These are phyloP conservation scores for Cicer pinnatifidum DNA, from an alignment of 306 rosid genomes.

Conservation along the genomic window DNA sequence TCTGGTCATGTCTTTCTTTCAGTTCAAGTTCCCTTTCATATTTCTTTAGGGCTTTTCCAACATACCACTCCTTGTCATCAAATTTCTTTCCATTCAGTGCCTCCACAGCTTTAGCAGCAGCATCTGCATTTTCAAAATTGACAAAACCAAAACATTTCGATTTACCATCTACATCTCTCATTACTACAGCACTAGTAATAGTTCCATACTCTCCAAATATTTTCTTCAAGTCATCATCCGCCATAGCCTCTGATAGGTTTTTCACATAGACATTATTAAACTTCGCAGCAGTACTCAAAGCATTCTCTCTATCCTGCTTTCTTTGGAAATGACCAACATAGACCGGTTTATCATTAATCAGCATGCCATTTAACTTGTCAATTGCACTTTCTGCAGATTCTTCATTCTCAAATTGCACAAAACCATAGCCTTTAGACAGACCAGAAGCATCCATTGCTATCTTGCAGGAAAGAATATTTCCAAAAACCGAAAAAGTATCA, in stretches of 20 bases:
- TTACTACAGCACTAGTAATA: slow-evolving; percentile 60
- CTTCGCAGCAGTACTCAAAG: slow-evolving; percentile 48
- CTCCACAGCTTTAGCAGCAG: slow-evolving; percentile 73
- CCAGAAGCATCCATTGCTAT: slow-evolving; percentile 59
- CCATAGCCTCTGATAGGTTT: slow-evolving; percentile 57
- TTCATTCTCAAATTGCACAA: slow-evolving; percentile 73
- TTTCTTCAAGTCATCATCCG: slow-evolving; percentile 61
- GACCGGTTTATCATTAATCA: slow-evolving; percentile 68
- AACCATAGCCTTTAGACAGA: slow-evolving; percentile 66
- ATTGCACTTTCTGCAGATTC: slow-evolving; percentile 77
- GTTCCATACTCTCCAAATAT: slow-evolving; percentile 55
- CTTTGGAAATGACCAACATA: slow-evolving; percentile 70
- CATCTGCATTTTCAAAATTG: slow-evolving; percentile 68
- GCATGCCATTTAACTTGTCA: slow-evolving; percentile 72
- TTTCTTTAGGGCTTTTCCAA: slow-evolving; percentile 73
- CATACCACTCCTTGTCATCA: slow-evolving; percentile 79
- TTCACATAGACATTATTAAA: slow-evolving; percentile 73
- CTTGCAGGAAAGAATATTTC: slow-evolving; percentile 71
- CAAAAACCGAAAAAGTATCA: slow-evolving; percentile 72
- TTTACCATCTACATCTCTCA: slow-evolving; percentile 73
- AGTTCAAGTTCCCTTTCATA: slow-evolving; percentile 69
- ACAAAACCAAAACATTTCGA: slow-evolving; percentile 82
- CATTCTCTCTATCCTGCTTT: slow-evolving; percentile 67
- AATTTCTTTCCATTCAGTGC: slow-evolving; percentile 61
- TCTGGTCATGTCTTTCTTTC: slow-evolving; percentile 68